Evolutionary conservation across 768 basidiomycete species (phyloP).

Genomic region (Amanita pseudoporphyria): DNA sequence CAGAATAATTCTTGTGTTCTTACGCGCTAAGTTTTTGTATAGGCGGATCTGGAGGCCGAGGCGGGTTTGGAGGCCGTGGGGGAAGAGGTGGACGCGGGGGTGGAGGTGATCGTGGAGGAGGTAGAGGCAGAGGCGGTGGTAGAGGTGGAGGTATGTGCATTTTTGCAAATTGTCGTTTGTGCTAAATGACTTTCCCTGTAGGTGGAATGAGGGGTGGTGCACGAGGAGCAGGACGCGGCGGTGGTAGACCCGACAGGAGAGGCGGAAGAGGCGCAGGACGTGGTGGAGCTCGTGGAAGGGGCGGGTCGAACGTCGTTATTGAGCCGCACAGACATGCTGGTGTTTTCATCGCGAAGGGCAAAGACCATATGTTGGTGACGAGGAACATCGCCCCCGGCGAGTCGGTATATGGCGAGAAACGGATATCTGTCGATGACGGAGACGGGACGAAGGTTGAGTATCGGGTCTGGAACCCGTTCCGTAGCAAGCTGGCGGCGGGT

Average conservation of each 20-base stretch:
- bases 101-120: conserved; percentile 30
- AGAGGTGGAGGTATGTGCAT: conserved; percentile 19
- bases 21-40: background rate
- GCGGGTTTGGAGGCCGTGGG: conserved; percentile 52
- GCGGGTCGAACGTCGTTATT: conserved; percentile 82
- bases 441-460: conserved; percentile 91
- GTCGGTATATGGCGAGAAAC: conserved; percentile 97
- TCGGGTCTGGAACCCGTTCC: conserved; percentile 99
- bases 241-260: conserved; percentile 33
- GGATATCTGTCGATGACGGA: conserved; percentile 76
- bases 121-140: conserved; percentile 33
- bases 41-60: conserved; percentile 66
- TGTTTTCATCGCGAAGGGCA: conserved; percentile 95
- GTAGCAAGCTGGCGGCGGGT: conserved; percentile 93
- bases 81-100: conserved; percentile 30
- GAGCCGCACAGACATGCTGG: conserved; percentile 95
- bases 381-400: conserved; percentile 98
- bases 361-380: conserved; percentile 94
- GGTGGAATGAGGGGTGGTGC: conserved; percentile 32
- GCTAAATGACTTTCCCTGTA: conserved; percentile 15
- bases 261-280: conserved; percentile 47
- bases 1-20: background rate
- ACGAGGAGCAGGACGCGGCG: conserved; percentile 29
- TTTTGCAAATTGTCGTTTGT: background rate
- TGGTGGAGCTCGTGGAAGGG: conserved; percentile 62